A percentile compares a stretch with the other conserved stretches of the same genome.
phyloP scores from a whole-genome alignment of 768 basidiomycete species.

The Xerocomus potaroensis region DNA sequence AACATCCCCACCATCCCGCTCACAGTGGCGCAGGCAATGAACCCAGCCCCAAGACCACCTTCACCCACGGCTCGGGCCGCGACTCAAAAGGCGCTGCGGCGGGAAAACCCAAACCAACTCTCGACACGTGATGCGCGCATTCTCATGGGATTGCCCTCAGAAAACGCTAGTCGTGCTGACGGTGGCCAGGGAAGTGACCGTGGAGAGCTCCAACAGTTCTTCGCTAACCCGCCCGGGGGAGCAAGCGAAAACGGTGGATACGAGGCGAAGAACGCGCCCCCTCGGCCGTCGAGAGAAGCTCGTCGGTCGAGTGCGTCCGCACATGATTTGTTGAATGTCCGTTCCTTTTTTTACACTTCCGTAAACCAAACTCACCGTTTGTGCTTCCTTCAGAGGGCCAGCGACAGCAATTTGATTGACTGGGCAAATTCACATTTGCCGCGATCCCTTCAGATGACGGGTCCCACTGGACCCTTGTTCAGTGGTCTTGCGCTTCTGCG shows the following conservation, averaged over 20 bases:
- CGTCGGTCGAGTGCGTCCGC: constrained; percentile 39
- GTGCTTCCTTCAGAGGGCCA: constrained; percentile 13
- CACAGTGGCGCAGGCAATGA: constrained; percentile 93
- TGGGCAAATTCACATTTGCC: constrained; percentile 92
- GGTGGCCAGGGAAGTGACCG: constrained; percentile 39
- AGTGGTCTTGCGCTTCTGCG: constrained; percentile 79
- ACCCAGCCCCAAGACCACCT: constrained; percentile 91
- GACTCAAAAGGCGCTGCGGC: constrained; percentile 79
- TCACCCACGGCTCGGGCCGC: constrained; percentile 86
- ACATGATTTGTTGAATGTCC: constrained; percentile 19
- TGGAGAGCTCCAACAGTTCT: constrained; percentile 52
- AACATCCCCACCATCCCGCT: constrained; percentile 96
- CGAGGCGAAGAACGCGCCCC: constrained; percentile 38
- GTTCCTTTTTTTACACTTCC: neutral
- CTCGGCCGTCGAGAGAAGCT: constrained; percentile 65
- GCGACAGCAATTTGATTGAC: constrained; percentile 58
- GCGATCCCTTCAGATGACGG: constrained; percentile 49
- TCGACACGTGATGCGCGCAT: constrained; percentile 76
- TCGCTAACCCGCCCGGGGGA: constrained; percentile 37
- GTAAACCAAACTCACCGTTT: neutral
- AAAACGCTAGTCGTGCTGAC: constrained; percentile 19
- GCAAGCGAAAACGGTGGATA: constrained; percentile 16
- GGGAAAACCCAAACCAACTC: constrained; percentile 81
- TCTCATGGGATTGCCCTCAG: constrained; percentile 55
- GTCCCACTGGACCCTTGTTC: constrained; percentile 41